Conservation (phyloP, 371 early-diverging fungal genomes). For the Catenaria anguillulae region DNA sequence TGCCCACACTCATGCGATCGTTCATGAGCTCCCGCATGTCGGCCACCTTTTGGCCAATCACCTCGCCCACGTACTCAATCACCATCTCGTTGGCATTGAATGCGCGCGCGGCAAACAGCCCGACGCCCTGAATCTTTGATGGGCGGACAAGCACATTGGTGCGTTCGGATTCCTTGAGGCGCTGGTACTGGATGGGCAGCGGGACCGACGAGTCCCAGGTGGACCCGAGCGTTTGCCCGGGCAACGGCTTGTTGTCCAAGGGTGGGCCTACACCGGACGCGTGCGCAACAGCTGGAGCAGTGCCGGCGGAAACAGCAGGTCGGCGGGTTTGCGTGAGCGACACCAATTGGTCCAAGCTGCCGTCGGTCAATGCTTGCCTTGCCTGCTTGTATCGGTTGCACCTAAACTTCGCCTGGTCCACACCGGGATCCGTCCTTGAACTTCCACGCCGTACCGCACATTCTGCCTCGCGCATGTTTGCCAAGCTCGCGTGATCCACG, state of each 20-base stretch:
- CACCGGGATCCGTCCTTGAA: neutral
- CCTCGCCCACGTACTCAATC: constrained; percentile 97
- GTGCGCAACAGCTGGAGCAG: too few relatives aligned
- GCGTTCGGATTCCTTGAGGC: neutral
- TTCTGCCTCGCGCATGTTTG: neutral
- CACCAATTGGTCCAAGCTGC: too few relatives aligned
- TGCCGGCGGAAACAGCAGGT: too few relatives aligned
- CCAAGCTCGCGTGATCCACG: neutral
- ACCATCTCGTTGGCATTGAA: constrained; percentile 87
- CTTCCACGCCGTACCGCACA: neutral
- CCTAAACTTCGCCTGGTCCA: too few relatives aligned
- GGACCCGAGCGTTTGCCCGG: too few relatives aligned
- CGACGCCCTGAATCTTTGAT: constrained; percentile 80
- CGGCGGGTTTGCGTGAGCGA: too few relatives aligned
- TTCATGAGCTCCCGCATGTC: constrained; percentile 88
- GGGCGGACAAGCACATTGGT: neutral
- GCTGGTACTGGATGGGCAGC: neutral
- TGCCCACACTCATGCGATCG: constrained; percentile 73
- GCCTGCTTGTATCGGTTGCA: too few relatives aligned
- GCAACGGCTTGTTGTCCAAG: too few relatives aligned
- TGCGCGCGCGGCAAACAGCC: constrained; percentile 79
- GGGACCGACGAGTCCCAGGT: neutral
- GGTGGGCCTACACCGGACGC: too few relatives aligned
- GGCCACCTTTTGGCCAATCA: constrained; percentile 86
- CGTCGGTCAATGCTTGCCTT: too few relatives aligned